phyloP scores from a whole-genome alignment of 208 protist species.

The Porcisia deanei region DNA sequence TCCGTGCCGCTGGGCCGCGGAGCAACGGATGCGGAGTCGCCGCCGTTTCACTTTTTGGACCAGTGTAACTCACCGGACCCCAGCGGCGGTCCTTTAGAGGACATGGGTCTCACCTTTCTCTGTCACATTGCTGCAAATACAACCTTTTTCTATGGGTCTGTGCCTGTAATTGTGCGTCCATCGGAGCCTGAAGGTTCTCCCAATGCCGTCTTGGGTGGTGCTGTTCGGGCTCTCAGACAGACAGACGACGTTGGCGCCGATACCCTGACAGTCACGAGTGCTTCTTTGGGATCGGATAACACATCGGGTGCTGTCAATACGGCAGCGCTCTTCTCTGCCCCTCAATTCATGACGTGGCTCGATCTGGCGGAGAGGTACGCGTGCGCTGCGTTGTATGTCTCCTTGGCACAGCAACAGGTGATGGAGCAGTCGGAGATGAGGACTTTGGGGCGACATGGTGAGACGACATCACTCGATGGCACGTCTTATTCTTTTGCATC shows the following conservation, averaged over 20 bases:
- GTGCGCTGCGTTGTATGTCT: slow-evolving; percentile 3
- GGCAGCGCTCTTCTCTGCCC: slow-evolving; percentile 9
- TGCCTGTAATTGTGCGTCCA: slow-evolving; percentile 5
- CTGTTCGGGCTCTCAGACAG: background rate
- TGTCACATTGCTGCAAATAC: slow-evolving; percentile 11
- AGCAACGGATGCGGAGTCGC: background rate
- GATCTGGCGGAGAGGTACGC: slow-evolving; percentile 16
- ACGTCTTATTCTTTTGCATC: background rate
- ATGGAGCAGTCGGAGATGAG: background rate
- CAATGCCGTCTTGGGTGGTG: background rate
- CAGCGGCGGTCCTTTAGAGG: background rate
- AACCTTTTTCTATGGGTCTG: slow-evolving; percentile 7
- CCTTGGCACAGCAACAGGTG: slow-evolving; percentile 15
- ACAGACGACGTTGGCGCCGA: background rate
- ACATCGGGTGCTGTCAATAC: background rate
- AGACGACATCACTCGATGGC: background rate
- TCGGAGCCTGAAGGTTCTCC: background rate
- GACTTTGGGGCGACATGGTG: background rate
- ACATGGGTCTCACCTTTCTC: slow-evolving; percentile 20
- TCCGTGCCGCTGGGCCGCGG: background rate
- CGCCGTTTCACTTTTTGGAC: background rate
- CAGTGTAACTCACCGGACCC: background rate
- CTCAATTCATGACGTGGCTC: slow-evolving; percentile 18
- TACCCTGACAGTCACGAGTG: background rate
- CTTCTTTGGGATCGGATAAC: background rate